Evolutionary conservation across 129 eudicot species (phyloP), one percentile per base, ranked within the genome.

Genomic region (Tagetes erecta): DNA sequence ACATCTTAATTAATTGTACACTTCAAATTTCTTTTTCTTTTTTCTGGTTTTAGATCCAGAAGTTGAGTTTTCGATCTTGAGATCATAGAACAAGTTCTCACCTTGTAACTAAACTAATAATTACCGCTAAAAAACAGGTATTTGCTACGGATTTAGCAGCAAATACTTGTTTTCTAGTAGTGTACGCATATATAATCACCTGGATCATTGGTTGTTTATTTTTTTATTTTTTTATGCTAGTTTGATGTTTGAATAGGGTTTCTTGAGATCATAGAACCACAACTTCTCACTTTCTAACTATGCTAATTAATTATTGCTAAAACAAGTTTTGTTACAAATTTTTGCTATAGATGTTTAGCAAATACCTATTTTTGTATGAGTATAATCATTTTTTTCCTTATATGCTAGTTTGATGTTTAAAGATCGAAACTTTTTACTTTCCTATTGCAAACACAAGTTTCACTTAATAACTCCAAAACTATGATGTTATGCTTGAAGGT

Each of bases 401-500:
- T 60, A 46, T 58, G 33, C 47, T 50, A 46, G n/a, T 31, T 30
- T 60, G 47, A 11, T 36, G 14, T 42, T 67, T 42, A 40, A 76
- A 70, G 81, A 70, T 60, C 59, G 36, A 77, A 36, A 10, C n/a
- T 58, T 9, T 45, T 57, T 6, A 30, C 51, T 56, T 20, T 41
- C 38, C 8, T 64, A 12, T 37, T 76, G n/a, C 45, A 76, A 6
- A 76, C 39, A 65, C 47, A 69, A 77, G 52, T 38, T 77, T 45
- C 20, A 65, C 33, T 34, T 60, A 13, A 31, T 56, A 6, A 52
- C 33, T n/a, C 3, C 41, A 47, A 42, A 68, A 47, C 34, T 42
- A 6, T 67, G 68, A 76, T 50, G 13, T 70, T 50, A 59, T 70
- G 57, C 65, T 78, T 70, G 46, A 47, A 78, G 71, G 66, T 44